These are phyloP conservation scores for Nepenthes mirabilis DNA, from an alignment of 148 eudicot genomes.

Conservation along the genomic window DNA sequence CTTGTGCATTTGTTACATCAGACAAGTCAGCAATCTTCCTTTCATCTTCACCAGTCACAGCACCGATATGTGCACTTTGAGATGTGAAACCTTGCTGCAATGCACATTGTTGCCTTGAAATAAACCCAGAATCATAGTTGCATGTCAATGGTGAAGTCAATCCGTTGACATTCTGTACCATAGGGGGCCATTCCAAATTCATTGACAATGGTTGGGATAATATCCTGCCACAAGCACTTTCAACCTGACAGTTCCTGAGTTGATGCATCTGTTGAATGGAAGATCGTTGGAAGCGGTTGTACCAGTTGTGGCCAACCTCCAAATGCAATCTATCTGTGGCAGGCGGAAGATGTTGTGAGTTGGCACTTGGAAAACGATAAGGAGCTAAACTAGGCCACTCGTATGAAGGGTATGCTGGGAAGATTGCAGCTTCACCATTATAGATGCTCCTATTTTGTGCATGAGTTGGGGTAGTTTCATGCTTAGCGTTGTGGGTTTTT, in stretches of 20 bases:
- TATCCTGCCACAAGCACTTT: slow-evolving; percentile 39
- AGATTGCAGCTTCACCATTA: slow-evolving; percentile 28
- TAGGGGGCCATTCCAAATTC: slow-evolving; percentile 83
- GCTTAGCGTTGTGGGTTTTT: slow-evolving; percentile 22
- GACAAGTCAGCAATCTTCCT: slow-evolving; percentile 49
- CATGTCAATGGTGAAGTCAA: slow-evolving; percentile 36
- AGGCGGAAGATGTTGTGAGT: slow-evolving; percentile 58
- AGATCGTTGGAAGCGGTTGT: slow-evolving; percentile 57
- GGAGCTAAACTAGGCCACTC: slow-evolving; percentile 92
- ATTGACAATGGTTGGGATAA: slow-evolving; percentile 52
- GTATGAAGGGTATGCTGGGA: slow-evolving; percentile 53
- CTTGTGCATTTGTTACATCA: slow-evolving; percentile 47
- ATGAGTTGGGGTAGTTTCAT: slow-evolving; percentile 20
- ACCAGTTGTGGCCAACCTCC: slow-evolving; percentile 85
- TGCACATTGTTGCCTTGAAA: slow-evolving; percentile 53
- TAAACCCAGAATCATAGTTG: slow-evolving; percentile 62
- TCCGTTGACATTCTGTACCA: slow-evolving; percentile 41
- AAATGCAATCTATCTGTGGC: slow-evolving; percentile 94
- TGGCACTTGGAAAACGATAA: slow-evolving; percentile 44
- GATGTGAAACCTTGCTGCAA: slow-evolving; percentile 41
- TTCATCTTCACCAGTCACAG: slow-evolving; percentile 47
- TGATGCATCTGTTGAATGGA: slow-evolving; percentile 51
- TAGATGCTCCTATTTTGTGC: slow-evolving; percentile 26
- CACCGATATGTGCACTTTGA: slow-evolving; percentile 31
- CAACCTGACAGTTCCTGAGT: slow-evolving; percentile 43